phyloP scores from a whole-genome alignment of 116 monocot genomes.

The Thalassia testudinum region DNA sequence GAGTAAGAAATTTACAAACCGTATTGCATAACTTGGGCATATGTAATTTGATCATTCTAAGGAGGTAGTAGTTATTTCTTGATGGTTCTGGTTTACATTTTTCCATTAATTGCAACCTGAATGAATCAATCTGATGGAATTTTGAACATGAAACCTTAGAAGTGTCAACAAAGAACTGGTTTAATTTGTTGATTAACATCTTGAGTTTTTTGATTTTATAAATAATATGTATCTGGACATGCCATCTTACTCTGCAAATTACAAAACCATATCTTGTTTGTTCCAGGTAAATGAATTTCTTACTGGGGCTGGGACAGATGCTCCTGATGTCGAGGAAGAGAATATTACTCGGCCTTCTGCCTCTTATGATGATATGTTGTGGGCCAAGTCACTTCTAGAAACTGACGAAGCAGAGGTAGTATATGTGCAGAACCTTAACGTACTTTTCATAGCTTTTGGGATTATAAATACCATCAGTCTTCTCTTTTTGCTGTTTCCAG shows the following conservation, averaged over 20 bases:
- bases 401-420: constrained; percentile 82
- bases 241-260: no score
- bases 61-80: no score
- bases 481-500: constrained; percentile 19
- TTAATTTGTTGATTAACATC: no score
- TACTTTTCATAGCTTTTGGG: neutral
- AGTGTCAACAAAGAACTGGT: no score
- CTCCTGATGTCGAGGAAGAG: constrained; percentile 97
- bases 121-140: no score
- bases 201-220: no score
- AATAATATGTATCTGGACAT: no score
- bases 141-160: no score
- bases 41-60: neutral
- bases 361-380: constrained; percentile 95
- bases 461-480: neutral
- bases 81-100: no score
- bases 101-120: no score
- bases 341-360: constrained; percentile 67
- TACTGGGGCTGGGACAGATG: constrained; percentile 98
- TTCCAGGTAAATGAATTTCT: constrained; percentile 94
- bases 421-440: neutral
- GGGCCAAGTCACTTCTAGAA: constrained; percentile 93
- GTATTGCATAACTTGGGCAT: no score
- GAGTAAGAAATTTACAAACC: constrained; percentile 50
- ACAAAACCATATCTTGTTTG: no score